phyloP scores from a whole-genome alignment of 2,329 filamentous ascomycete species.

The Penicillium sp. region DNA sequence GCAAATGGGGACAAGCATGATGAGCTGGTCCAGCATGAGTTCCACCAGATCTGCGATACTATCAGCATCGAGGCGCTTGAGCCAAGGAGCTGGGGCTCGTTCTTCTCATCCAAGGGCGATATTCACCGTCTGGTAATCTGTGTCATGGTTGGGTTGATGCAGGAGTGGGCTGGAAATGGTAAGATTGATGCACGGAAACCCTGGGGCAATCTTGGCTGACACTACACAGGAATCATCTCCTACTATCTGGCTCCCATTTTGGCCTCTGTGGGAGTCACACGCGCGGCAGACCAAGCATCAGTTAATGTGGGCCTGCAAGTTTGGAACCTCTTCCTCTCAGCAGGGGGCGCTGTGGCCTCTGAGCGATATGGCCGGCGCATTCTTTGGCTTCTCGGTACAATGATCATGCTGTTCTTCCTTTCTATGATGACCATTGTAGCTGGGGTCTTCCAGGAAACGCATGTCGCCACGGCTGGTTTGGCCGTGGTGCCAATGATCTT shows the following conservation, averaged over 20 bases:
- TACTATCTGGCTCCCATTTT: constrained; percentile 44
- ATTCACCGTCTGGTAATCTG: constrained; percentile 20
- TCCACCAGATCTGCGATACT: constrained; percentile 20
- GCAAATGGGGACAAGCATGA: constrained; percentile 49
- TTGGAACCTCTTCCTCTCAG: constrained; percentile 27
- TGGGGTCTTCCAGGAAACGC: constrained; percentile 24
- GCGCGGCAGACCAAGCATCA: constrained; percentile 28
- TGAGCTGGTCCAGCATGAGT: constrained; percentile 24
- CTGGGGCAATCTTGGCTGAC: background rate
- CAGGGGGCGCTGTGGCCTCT: constrained; percentile 21
- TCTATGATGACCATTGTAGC: constrained; percentile 25
- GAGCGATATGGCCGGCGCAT: constrained; percentile 25
- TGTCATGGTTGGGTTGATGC: constrained; percentile 22
- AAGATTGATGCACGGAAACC: background rate
- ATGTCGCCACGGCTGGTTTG: constrained; percentile 25
- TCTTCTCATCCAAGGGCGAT: constrained; percentile 20
- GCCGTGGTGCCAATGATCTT: constrained; percentile 41
- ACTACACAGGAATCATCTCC: constrained; percentile 24
- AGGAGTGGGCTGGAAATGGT: constrained; percentile 26
- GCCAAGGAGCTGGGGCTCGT: constrained; percentile 16
- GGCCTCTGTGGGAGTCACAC: constrained; percentile 32
- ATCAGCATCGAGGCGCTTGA: constrained; percentile 17
- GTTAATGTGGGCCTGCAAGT: constrained; percentile 27
- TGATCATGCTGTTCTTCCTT: constrained; percentile 25
- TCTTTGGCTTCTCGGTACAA: constrained; percentile 24